Conservation (phyloP, 164 flowering plant species). For the Macadamia integrifolia region DNA sequence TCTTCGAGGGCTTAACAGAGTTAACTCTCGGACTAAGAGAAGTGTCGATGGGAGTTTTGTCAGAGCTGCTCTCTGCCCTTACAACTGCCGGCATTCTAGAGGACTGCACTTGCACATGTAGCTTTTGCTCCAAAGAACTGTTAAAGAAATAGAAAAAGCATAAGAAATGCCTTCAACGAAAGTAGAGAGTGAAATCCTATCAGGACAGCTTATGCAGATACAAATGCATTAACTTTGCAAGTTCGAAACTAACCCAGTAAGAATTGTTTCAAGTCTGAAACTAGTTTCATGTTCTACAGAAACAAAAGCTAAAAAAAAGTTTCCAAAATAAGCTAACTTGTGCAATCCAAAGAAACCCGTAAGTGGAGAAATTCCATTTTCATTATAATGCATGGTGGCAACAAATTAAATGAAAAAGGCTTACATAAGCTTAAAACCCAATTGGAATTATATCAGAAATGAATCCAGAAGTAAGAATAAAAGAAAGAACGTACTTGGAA, state of each 20-base stretch:
- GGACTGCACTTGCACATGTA: conserved; percentile 6
- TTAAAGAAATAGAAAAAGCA: not conserved
- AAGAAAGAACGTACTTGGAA: conserved; percentile 25
- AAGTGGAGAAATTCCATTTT: too few relatives aligned
- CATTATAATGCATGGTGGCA: too few relatives aligned
- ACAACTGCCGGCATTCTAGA: conserved; percentile 26
- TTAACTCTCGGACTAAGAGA: conserved; percentile 84
- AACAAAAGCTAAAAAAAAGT: not conserved
- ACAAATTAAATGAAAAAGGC: too few relatives aligned
- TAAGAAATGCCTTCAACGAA: not conserved
- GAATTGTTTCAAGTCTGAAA: too few relatives aligned
- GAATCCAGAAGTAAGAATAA: too few relatives aligned
- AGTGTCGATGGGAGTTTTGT: conserved; percentile 45
- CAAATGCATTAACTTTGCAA: too few relatives aligned
- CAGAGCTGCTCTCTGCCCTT: conserved; percentile 30
- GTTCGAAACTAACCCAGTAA: too few relatives aligned
- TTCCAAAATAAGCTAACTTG: too few relatives aligned
- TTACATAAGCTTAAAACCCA: too few relatives aligned
- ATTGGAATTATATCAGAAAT: not conserved
- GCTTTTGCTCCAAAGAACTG: conserved; percentile 26
- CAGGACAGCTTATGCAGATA: not conserved
- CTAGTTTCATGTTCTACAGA: too few relatives aligned
- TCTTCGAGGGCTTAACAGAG: conserved; percentile 86
- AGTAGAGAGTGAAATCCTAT: not conserved
- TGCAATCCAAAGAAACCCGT: too few relatives aligned